Conservation (phyloP, 2,329 filamentous ascomycete species). For the Chlorencoelia australis region DNA sequence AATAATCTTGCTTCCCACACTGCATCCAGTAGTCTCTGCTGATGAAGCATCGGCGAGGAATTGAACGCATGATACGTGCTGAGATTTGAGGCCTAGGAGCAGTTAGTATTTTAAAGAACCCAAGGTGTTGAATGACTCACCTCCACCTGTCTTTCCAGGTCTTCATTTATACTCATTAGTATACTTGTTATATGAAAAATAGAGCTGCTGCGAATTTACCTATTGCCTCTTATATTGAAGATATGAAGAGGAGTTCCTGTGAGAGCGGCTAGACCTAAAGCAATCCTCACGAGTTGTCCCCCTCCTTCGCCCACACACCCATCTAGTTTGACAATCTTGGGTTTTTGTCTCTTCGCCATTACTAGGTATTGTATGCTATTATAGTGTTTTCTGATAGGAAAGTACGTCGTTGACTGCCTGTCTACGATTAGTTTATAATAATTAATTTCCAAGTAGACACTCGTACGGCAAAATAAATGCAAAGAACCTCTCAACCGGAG, state of each 20-base stretch:
- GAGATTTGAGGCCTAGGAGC: conserved; percentile 44
- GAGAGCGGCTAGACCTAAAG: conserved; percentile 45
- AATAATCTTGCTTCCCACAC: conserved; percentile 36
- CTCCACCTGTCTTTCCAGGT: conserved; percentile 16
- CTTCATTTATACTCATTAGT: not conserved
- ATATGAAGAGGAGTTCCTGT: conserved; percentile 44
- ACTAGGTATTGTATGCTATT: not conserved
- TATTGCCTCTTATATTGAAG: conserved; percentile 45
- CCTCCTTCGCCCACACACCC: conserved; percentile 51
- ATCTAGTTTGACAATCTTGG: conserved; percentile 38
- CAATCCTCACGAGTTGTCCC: conserved; percentile 49
- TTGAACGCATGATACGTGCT: conserved; percentile 47
- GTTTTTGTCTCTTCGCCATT: not conserved
- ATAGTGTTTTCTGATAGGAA: not conserved
- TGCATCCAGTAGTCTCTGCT: conserved; percentile 40
- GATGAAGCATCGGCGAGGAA: conserved; percentile 43
- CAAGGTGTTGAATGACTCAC: conserved; percentile 5
- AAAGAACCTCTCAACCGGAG: not conserved
- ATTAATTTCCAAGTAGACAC: too few relatives aligned
- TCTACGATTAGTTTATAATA: not conserved
- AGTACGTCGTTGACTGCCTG: not conserved
- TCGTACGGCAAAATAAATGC: not conserved
- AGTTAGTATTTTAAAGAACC: conserved; percentile 1
- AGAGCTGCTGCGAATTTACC: conserved; percentile 26
- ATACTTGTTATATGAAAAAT: too few relatives aligned